Evolutionary conservation across 129 eudicot genomes (phyloP).

Genomic region (Centaurea solstitialis): DNA sequence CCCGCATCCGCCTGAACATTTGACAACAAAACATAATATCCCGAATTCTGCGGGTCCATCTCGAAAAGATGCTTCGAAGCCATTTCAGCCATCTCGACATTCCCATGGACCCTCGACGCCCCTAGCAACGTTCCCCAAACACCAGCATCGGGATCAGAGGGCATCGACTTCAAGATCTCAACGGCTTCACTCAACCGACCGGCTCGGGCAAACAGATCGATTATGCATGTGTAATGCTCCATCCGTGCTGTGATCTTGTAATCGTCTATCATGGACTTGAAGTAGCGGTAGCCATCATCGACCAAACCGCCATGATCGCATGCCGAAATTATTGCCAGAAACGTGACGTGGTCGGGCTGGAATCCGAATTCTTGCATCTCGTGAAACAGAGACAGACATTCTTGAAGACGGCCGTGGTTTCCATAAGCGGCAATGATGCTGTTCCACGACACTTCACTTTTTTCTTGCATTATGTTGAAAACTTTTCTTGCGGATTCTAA

Average conservation of each 20-base stretch:
- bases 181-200: constrained; percentile 61
- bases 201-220: constrained; percentile 77
- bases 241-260: constrained; percentile 45
- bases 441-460: constrained; percentile 89
- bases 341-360: constrained; percentile 69
- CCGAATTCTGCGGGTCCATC: constrained; percentile 73
- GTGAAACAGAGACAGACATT: constrained; percentile 47
- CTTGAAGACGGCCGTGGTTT: constrained; percentile 59
- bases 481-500: constrained; percentile 50
- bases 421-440: constrained; percentile 83
- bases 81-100: constrained; percentile 76
- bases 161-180: constrained; percentile 55
- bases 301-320: constrained; percentile 81
- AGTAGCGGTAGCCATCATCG: constrained; percentile 62
- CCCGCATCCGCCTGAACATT: constrained; percentile 74
- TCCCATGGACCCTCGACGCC: constrained; percentile 71
- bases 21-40: constrained; percentile 70
- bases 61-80: constrained; percentile 61
- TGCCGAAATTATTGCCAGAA: constrained; percentile 79
- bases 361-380: constrained; percentile 56
- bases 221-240: constrained; percentile 83
- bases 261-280: constrained; percentile 57
- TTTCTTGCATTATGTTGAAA: constrained; percentile 53
- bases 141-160: constrained; percentile 71
- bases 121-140: constrained; percentile 91